phyloP scores from a whole-genome alignment of 805 yeast species.

The Yamadazyma ubonensis region DNA sequence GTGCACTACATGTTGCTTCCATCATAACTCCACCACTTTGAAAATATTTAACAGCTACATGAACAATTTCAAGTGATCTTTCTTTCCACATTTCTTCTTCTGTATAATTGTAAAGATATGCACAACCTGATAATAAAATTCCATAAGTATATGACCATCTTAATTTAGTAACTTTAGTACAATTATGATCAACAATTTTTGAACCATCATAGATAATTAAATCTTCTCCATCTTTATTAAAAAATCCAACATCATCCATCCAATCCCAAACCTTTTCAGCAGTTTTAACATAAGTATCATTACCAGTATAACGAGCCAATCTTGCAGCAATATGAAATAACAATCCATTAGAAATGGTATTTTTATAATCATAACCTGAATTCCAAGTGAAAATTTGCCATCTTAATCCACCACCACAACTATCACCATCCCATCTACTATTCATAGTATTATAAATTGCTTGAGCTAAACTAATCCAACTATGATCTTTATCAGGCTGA shows the following conservation, averaged over 20 bases:
- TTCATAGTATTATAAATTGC: slow-evolving; percentile 92
- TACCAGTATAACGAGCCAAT: slow-evolving; percentile 77
- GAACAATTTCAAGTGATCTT: slow-evolving; percentile 35
- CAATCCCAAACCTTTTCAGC: slow-evolving; percentile 78
- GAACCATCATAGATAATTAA: slow-evolving; percentile 59
- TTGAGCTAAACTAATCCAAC: slow-evolving; percentile 83
- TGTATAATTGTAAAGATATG: slow-evolving; percentile 66
- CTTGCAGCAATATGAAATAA: slow-evolving; percentile 86
- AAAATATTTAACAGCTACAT: slow-evolving; percentile 45
- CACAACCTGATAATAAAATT: slow-evolving; percentile 62
- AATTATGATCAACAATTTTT: slow-evolving; percentile 41
- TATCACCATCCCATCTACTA: slow-evolving; percentile 72
- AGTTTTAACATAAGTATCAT: slow-evolving; percentile 71
- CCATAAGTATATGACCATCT: slow-evolving; percentile 77
- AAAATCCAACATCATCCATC: slow-evolving; percentile 51
- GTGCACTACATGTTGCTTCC: slow-evolving; percentile 59
- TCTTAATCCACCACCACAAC: slow-evolving; percentile 86
- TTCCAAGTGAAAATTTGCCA: slow-evolving; percentile 98
- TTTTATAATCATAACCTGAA: slow-evolving; percentile 90
- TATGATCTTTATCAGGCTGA: slow-evolving; percentile 57
- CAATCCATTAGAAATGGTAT: slow-evolving; percentile 88
- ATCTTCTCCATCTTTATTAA: slow-evolving; percentile 21
- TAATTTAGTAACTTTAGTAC: slow-evolving; percentile 46
- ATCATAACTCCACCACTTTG: slow-evolving; percentile 46
- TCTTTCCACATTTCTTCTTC: slow-evolving; percentile 44